Base-by-base conservation (phyloP, 2,329 filamentous ascomycete genomes). In the Pseudogymnoascus sp. region DNA sequence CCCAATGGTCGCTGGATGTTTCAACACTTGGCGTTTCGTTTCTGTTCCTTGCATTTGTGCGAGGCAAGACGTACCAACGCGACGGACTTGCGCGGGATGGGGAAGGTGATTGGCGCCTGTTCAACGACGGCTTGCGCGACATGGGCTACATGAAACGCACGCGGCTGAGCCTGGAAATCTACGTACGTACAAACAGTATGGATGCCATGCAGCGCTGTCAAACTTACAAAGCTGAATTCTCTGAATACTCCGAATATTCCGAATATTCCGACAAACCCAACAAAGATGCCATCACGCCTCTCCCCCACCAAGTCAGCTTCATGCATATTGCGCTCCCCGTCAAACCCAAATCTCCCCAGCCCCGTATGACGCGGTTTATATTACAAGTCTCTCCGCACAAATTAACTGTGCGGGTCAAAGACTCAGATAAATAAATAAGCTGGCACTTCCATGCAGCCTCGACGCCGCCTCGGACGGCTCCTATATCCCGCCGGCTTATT, bases 21-120 rank as follows among this genome's bases (percentile, higher is more conserved):
- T 56, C 47, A 56, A 33, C 47, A 56, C 47, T 56, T 56, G 47
- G 47, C 47, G 47, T 56, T 56, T 56, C 47, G 47, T n/a, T 18
- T 42, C 25, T 2, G 8, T 33, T 33, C 25, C 47, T 56, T 31
- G 8, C n/a, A 5, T 18, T 11, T 3, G 28, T 56, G 10, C 25
- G 28, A 56, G 47, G 47, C 10, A 56, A 56, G 25, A 1, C n/a
- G n/a, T 33, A 33, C 47, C 25, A n/a, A 53, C 47, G 47, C 25
- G n/a, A 31, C 25, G 21, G 25, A 53, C n/a, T n/a, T 31, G 7
- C 2, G 4, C 4, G 8, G 25, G 5, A 11, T 53, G n/a, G 8
- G 11, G 3, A 31, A 6, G 6, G 3, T 53, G 47, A 53, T 53
- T 53, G 47, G 47, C 25, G n/a, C 25, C 47, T 53, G 25, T 53